Conservation (phyloP, 75 land plant species). For the Pinus taeda region DNA sequence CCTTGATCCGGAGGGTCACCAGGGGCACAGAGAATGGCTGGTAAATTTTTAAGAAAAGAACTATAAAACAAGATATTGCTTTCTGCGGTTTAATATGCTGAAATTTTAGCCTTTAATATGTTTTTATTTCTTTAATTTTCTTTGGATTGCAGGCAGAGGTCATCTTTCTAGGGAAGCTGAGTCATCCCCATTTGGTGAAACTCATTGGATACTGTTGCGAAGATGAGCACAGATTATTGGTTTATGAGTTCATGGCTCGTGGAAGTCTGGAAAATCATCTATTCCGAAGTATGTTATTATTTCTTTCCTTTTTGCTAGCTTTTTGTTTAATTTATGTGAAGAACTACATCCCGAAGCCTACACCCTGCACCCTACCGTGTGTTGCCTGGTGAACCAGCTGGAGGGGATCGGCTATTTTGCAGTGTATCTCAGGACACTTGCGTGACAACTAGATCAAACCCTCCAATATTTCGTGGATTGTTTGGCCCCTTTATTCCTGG, state of each 20-base stretch:
- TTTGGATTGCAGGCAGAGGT: conserved; percentile 12
- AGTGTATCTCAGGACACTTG: background rate
- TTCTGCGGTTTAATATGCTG: too few species aligned
- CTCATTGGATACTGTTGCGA: conserved; percentile 10
- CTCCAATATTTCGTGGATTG: background rate
- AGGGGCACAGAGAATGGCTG: conserved; percentile 76
- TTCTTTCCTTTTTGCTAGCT: background rate
- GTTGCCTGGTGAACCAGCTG: background rate
- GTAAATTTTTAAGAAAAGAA: conserved; percentile 11
- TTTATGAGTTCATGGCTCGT: conserved; percentile 12
- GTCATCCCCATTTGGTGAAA: conserved; percentile 15
- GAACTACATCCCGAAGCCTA: background rate
- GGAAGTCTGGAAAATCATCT: conserved; percentile 16
- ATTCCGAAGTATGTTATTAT: conserved; percentile 4
- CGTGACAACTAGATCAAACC: background rate
- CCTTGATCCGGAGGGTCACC: conserved; percentile 47
- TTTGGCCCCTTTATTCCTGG: background rate
- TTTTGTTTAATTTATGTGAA: too few species aligned
- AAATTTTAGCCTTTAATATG: background rate
- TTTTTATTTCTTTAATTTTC: background rate
- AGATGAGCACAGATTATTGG: conserved; percentile 12
- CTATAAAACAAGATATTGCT: too few species aligned
- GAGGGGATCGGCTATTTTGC: background rate
- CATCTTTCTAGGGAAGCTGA: conserved; percentile 10
- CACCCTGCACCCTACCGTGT: background rate